A percentile compares a stretch with the other conserved stretches of the same genome.
phyloP scores from a whole-genome alignment of 2,329 filamentous ascomycete species.

The Alternaria brassicae region DNA sequence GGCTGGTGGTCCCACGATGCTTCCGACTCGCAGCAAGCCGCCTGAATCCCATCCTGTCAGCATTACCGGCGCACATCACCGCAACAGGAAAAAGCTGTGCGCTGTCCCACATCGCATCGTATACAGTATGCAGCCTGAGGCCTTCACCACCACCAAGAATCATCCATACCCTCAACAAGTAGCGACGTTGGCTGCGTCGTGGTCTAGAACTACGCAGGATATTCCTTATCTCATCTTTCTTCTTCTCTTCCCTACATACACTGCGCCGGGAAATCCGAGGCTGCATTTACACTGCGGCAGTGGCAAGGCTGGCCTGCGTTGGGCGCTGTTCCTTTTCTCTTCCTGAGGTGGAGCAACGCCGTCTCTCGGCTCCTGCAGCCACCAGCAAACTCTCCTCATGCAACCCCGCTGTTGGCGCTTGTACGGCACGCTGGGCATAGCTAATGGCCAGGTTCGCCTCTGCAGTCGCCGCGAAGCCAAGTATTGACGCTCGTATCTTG shows the following conservation, averaged over 20 bases:
- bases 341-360: constrained; percentile 7
- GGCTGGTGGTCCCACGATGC: no score
- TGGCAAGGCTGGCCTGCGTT: background rate
- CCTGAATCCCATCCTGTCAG: constrained; percentile 2
- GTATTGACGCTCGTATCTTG: constrained; percentile 25
- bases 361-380: constrained; percentile 8
- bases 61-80: background rate
- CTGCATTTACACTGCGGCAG: background rate
- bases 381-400: constrained; percentile 4
- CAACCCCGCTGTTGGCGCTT: constrained; percentile 3
- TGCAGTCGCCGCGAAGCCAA: constrained; percentile 18
- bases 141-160: background rate
- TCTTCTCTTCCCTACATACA: background rate
- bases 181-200: background rate
- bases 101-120: constrained; percentile 4
- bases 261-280: background rate
- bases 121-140: constrained; percentile 4
- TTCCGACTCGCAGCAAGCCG: constrained; percentile 4
- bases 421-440: constrained; percentile 7
- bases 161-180: background rate
- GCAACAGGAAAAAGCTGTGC: constrained; percentile 11
- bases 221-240: background rate
- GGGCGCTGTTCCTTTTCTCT: background rate
- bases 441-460: constrained; percentile 7
- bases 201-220: background rate